phyloP scores from a whole-genome alignment of 2,329 filamentous ascomycete species.

The Neobulgaria alba region DNA sequence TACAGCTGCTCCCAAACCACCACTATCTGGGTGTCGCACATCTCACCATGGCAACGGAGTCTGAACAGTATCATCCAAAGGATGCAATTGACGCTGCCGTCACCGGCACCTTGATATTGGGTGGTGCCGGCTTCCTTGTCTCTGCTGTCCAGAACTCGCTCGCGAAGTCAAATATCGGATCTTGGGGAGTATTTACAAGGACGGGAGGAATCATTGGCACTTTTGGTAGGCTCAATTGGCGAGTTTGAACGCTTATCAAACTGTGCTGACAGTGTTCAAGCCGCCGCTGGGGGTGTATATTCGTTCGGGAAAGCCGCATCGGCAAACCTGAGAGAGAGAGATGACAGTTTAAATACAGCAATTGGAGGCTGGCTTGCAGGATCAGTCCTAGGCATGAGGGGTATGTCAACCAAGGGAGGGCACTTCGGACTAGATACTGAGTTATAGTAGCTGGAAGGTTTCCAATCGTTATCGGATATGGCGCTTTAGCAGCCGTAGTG shows the following conservation, averaged over 20 bases:
- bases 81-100: conserved; percentile 64
- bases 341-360: conserved; percentile 56
- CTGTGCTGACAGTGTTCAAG: conserved; percentile 33
- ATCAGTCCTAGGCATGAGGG: conserved; percentile 49
- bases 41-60: conserved; percentile 41
- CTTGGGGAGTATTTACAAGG: conserved; percentile 70
- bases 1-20: conserved; percentile 7
- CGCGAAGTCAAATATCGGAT: conserved; percentile 71
- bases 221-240: conserved; percentile 5
- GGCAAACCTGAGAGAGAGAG: conserved; percentile 60
- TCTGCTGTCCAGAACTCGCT: conserved; percentile 83
- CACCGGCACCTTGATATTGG: conserved; percentile 56
- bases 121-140: conserved; percentile 59
- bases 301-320: conserved; percentile 56
- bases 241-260: neutral
- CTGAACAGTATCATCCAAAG: conserved; percentile 56
- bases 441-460: conserved; percentile 45
- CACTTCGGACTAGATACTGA: conserved; percentile 7
- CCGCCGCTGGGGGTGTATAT: conserved; percentile 59
- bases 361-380: conserved; percentile 60
- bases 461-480: conserved; percentile 57
- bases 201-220: conserved; percentile 65
- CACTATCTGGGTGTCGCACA: conserved; percentile 9
- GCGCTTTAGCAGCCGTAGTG: conserved; percentile 44
- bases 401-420: conserved; percentile 34